phyloP scores from a whole-genome alignment of 2,329 filamentous ascomycete species.

The Boeremia lycopersici region DNA sequence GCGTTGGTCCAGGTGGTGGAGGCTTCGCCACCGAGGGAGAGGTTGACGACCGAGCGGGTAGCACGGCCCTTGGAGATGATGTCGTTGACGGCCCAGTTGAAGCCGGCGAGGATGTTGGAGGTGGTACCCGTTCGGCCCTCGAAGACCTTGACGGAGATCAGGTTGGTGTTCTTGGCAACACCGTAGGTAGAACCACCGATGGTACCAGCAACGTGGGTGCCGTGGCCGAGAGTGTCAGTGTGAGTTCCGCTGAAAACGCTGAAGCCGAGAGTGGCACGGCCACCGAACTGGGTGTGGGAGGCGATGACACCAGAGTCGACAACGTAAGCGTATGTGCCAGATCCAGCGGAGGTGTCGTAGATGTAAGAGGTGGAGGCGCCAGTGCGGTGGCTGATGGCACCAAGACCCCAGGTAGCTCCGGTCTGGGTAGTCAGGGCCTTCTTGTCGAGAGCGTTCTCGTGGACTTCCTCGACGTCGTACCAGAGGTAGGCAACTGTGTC shows the following conservation, averaged over 20 bases:
- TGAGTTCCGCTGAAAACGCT: slow-evolving; percentile 17
- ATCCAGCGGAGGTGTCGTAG: slow-evolving; percentile 25
- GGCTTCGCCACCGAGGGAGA: slow-evolving; percentile 36
- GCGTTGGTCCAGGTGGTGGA: slow-evolving; percentile 34
- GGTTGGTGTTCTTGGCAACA: slow-evolving; percentile 29
- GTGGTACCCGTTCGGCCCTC: slow-evolving; percentile 7
- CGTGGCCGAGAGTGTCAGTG: slow-evolving; percentile 30
- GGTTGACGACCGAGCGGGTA: slow-evolving; percentile 31
- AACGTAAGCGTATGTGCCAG: slow-evolving; percentile 59
- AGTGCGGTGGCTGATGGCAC: slow-evolving; percentile 23
- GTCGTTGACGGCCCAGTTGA: slow-evolving; percentile 33
- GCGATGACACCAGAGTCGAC: slow-evolving; percentile 65
- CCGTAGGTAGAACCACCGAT: slow-evolving; percentile 25
- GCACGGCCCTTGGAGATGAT: slow-evolving; percentile 22
- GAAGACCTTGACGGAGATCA: slow-evolving; percentile 40
- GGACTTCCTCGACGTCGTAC: slow-evolving; percentile 17
- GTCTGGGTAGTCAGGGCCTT: slow-evolving; percentile 24
- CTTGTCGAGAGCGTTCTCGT: slow-evolving; percentile 18
- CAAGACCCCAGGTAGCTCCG: slow-evolving; percentile 32
- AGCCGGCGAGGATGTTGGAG: slow-evolving; percentile 24
- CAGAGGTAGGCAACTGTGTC: slow-evolving; percentile 21
- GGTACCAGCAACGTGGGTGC: slow-evolving; percentile 29
- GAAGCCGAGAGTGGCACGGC: slow-evolving; percentile 26
- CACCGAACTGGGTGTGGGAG: slow-evolving; percentile 52
- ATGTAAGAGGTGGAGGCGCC: slow-evolving; percentile 22